Evolutionary conservation across 2,329 filamentous ascomycete species (phyloP).

Genomic region (Coniella lustricola): DNA sequence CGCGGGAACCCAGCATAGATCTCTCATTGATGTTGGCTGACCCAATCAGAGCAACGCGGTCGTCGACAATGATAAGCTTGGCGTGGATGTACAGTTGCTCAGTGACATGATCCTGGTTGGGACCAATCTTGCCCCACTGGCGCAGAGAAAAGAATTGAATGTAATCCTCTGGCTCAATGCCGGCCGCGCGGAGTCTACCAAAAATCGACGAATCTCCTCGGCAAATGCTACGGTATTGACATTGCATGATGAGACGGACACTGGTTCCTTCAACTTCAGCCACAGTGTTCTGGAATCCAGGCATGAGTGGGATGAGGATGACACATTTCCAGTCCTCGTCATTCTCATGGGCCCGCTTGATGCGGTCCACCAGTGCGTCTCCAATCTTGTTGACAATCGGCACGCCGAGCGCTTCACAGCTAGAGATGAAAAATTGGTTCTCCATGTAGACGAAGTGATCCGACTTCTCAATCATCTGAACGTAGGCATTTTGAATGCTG

Average conservation of each 20-base stretch:
- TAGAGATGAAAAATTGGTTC: conserved; percentile 97
- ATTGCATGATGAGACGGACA: conserved; percentile 92
- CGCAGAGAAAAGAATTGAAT: conserved; percentile 91
- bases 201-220: conserved; percentile 90
- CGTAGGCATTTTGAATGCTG: conserved; percentile 92
- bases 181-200: conserved; percentile 67
- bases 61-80: conserved; percentile 93
- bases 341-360: conserved; percentile 74
- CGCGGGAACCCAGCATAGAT: conserved; percentile 84
- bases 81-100: conserved; percentile 98
- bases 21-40: conserved; percentile 98
- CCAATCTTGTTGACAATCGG: conserved; percentile 91
- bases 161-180: conserved; percentile 89
- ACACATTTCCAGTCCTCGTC: conserved; percentile 86
- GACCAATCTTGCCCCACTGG: conserved; percentile 85
- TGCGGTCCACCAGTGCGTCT: conserved; percentile 87
- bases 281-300: conserved; percentile 96
- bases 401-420: conserved; percentile 78
- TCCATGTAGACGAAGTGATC: conserved; percentile 98
- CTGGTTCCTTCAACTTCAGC: conserved; percentile 91
- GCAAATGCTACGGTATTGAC: conserved; percentile 93
- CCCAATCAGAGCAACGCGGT: conserved; percentile 86
- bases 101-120: conserved; percentile 75
- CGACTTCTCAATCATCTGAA: conserved; percentile 89
- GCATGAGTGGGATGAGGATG: conserved; percentile 89